Percentiles rank a stretch among this genome's conserved stretches.
Conservation (phyloP, 116 monocot genomes). For the Papilionanthe hybrid region DNA sequence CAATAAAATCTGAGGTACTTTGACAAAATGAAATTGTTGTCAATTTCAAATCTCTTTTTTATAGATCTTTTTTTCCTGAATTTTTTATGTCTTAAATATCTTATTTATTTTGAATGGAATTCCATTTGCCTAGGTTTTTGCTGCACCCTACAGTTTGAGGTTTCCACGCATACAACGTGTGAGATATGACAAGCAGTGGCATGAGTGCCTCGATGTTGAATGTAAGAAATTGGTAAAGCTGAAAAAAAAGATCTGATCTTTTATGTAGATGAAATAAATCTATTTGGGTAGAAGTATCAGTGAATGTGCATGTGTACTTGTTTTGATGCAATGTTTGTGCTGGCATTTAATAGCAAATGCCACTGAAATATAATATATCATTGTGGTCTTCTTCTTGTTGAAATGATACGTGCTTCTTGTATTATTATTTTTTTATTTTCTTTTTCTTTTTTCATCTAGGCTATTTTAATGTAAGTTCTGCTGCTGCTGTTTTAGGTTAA, state of each 20-base stretch:
- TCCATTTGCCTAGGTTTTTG: slow-evolving; percentile 61
- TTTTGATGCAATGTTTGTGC: not conserved
- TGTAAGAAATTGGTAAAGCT: slow-evolving; percentile 40
- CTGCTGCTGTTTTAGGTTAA: not conserved
- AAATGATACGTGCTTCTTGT: not conserved
- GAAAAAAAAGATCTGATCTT: not conserved
- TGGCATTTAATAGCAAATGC: not conserved
- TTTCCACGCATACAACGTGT: slow-evolving; percentile 91
- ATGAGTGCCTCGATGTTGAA: slow-evolving; percentile 97
- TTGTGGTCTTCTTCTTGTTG: not conserved
- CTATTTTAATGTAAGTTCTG: not conserved
- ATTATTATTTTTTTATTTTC: not conserved
- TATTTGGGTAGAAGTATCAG: not conserved
- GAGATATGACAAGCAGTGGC: slow-evolving; percentile 99
- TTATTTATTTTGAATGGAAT: not conserved
- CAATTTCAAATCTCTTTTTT: not conserved
- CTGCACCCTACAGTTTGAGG: slow-evolving; percentile 94
- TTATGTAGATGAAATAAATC: not conserved
- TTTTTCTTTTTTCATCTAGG: not conserved
- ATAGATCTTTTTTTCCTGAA: not conserved
- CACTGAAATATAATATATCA: not conserved
- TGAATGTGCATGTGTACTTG: not conserved
- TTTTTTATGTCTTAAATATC: not conserved
- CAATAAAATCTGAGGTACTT: slow-evolving; percentile 90
- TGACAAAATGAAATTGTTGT: not conserved